Base-by-base conservation (phyloP, 164 flowering plant genomes). In the Aristolochia fimbriata region DNA sequence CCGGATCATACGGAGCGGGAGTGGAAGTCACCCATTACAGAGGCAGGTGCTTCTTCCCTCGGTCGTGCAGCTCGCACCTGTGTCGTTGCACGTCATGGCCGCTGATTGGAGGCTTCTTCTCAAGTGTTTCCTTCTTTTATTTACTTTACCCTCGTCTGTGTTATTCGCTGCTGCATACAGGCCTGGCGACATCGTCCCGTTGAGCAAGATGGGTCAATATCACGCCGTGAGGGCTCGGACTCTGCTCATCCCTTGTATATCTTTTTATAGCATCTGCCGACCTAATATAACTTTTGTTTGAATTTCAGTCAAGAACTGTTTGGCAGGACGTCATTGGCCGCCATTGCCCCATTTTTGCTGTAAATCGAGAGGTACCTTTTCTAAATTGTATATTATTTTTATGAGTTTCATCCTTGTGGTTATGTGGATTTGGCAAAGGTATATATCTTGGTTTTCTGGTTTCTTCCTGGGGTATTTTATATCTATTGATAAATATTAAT, bases 141-240 rank as follows among this genome's bases (percentile, higher is more conserved):
- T 69, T 25, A 15, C 25, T 17, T 31, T 77, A 33, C 60, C 73
- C 11, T 62, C 60, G 13, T 25, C 74, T 19, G 53, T 63, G 27
- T 65, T 71, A 47, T 57, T 60, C 30, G 71, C 74, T 43, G 15
- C 60, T 5, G 86, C 93, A 58, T 93, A 93, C 74, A 76, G 93
- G 66, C 91, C 99, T 0, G 97, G 97, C 1, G 99, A 93, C 70
- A 72, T 90, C 74, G 96, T 91, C 19, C 96, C 92, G 12, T 82
- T 83, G 87, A 91, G 87, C 87, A 81, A 77, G 68, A 90, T 77
- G 93, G 92, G 96, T 20, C 99, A 88, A 77, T 93, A 90, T 71
- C 99, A 93, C 80, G 74, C 88, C 45, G 98, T 90, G 53, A 65
- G 31, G 16, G 6, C 23, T n/a, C 10, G 70, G 65, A 47, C 58